phyloP scores from a whole-genome alignment of 2,329 filamentous ascomycete species.

The Ophiostoma sp. region DNA sequence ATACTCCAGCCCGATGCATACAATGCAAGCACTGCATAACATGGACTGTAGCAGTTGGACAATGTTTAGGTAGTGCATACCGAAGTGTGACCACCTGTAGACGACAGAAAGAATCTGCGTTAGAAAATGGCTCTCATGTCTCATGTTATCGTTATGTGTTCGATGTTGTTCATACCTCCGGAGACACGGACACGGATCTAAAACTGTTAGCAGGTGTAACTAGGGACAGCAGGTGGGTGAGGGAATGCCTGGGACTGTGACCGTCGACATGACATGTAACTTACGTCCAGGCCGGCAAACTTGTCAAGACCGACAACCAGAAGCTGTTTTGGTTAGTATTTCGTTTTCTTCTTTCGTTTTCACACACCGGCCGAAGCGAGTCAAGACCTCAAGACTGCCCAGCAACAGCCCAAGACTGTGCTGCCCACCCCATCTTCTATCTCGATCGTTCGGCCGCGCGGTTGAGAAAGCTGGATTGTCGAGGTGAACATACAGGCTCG shows the following conservation, averaged over 20 bases:
- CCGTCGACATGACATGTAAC: neutral
- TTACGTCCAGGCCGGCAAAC: constrained; percentile 60
- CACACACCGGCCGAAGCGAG: no score
- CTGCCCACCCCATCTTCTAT: no score
- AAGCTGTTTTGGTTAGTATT: constrained; percentile 38
- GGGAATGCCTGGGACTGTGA: neutral
- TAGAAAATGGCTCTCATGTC: constrained; percentile 13
- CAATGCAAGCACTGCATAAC: constrained; percentile 3
- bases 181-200: constrained; percentile 89
- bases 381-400: no score
- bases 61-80: constrained; percentile 20
- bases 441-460: no score
- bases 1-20: neutral
- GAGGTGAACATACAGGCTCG: constrained; percentile 59
- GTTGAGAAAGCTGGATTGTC: neutral
- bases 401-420: no score
- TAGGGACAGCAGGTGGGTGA: no score
- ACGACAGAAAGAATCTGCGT: constrained; percentile 36
- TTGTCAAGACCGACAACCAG: constrained; percentile 93
- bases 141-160: neutral
- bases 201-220: constrained; percentile 15
- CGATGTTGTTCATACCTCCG: constrained; percentile 62
- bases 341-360: no score
- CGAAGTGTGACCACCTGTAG: constrained; percentile 28
- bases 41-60: constrained; percentile 14